Conservation (phyloP, 768 basidiomycete species). For the Mrakia frigida region DNA sequence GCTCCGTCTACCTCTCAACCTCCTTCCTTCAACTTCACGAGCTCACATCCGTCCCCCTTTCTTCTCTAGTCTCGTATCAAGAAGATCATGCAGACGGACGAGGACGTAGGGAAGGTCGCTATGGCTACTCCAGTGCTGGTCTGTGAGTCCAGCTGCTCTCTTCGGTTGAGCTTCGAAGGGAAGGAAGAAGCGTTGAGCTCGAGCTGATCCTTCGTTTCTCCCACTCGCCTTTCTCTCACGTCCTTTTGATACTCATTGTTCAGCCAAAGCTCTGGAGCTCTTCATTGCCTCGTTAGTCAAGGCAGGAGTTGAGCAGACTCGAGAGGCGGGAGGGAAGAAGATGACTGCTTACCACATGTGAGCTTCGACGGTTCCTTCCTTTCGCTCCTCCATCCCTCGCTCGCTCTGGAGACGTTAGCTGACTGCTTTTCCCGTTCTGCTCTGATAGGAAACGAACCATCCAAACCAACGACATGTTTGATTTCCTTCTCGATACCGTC, state of each 20-base stretch:
- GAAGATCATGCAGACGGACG: slow-evolving; percentile 99
- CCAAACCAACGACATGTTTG: slow-evolving; percentile 77
- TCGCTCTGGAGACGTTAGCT: background rate
- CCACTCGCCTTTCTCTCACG: background rate
- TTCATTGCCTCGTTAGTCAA: background rate
- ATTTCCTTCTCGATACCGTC: slow-evolving; percentile 90
- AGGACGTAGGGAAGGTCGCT: slow-evolving; percentile 96
- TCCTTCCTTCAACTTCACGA: background rate
- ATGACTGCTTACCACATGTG: background rate
- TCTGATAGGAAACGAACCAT: slow-evolving; percentile 81
- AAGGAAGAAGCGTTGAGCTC: background rate
- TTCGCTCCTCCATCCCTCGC: no score
- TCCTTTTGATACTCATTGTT: no score
- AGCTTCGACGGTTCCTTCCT: background rate
- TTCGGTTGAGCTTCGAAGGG: no score
- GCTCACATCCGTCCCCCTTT: background rate
- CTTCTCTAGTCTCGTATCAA: slow-evolving; percentile 84
- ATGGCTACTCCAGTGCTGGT: slow-evolving; percentile 94
- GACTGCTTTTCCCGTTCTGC: background rate
- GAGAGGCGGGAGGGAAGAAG: no score
- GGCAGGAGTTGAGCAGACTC: background rate
- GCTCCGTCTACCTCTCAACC: background rate
- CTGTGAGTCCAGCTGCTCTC: slow-evolving; percentile 55
- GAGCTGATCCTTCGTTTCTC: background rate
- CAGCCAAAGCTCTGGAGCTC: background rate